Base-by-base conservation (phyloP, 768 basidiomycete genomes). In the Rhizopogon sp. region DNA sequence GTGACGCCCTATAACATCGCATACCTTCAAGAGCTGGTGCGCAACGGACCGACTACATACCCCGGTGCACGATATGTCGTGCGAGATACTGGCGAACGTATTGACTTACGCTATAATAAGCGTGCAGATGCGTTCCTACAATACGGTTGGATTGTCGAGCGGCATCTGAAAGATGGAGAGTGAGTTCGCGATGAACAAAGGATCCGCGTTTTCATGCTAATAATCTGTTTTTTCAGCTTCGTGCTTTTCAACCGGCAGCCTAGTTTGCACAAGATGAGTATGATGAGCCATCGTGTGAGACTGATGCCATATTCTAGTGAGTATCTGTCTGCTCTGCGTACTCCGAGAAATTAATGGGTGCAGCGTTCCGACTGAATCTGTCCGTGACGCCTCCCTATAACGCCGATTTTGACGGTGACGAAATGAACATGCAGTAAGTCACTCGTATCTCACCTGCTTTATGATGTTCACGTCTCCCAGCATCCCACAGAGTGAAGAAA, bases 361-460 rank as follows among this genome's bases (percentile, higher is more conserved):
- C 55, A 95, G 93, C 96, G 53, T 99, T 98, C 78, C 95, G 97
- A 55, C 73, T 98, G 60, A 98, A 98, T 70, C 85, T 98, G 58
- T 98, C 97, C 54, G 97, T 98, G 53, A 98, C 94, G 10, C 93
- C 96, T 39, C 97, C 97, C 0, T 98, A 99, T 74, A 98, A 99
- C 64, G 97, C 97, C 68, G 97, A 99, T 74, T 99, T 98, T 73
- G 97, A 98, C 66, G 97, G 97, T 62, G 97, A 98, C 66, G 97
- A 99, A 71, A 99, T 98, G 97, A 98, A 99, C 75, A 91, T 98
- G 89, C 97, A 98, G 93, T 96, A 81, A 47, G 91, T 86, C n/a
- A 17, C 31, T 33, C 17, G 6, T 37, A 16, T 22, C 45, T 29
- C 4, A 29, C 52, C n/a, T 45, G 6, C 20, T 61, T 43, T 56